phyloP scores from a whole-genome alignment of 129 eudicot species.

The Dittrichia graveolens region DNA sequence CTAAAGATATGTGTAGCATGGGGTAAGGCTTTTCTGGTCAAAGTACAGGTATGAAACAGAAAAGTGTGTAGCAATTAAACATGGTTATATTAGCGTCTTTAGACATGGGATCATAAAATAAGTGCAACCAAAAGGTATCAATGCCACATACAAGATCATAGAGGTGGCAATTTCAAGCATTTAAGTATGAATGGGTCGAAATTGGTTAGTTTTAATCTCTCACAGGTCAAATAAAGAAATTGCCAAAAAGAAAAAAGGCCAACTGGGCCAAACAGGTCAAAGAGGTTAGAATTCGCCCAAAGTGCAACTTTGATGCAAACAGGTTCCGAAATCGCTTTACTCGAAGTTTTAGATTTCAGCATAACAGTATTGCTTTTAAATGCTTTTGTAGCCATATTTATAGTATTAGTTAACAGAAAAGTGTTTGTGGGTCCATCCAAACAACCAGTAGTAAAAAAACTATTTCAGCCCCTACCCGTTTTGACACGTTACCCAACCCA shows the following conservation, averaged over 20 bases:
- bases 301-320: too few relatives aligned
- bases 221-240: not conserved
- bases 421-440: not conserved
- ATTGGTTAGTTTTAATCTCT: not conserved
- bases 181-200: not conserved
- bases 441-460: not conserved
- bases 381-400: not conserved
- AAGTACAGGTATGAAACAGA: not conserved
- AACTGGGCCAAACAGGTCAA: not conserved
- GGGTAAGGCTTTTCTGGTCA: not conserved
- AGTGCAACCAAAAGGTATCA: not conserved
- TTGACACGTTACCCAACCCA: too few relatives aligned
- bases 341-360: not conserved
- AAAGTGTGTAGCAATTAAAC: not conserved
- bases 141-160: too few relatives aligned
- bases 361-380: not conserved
- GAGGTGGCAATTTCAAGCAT: too few relatives aligned
- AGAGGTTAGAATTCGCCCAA: too few relatives aligned
- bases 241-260: not conserved
- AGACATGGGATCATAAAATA: not conserved
- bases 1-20: not conserved
- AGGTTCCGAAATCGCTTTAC: not conserved
- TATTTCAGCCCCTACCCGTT: not conserved
- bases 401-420: not conserved
- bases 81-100: not conserved